A percentile compares a stretch with the other conserved stretches of the same genome.
Evolutionary conservation across 2,329 filamentous ascomycete species (phyloP).

Genomic region (Xylaria multiplex): DNA sequence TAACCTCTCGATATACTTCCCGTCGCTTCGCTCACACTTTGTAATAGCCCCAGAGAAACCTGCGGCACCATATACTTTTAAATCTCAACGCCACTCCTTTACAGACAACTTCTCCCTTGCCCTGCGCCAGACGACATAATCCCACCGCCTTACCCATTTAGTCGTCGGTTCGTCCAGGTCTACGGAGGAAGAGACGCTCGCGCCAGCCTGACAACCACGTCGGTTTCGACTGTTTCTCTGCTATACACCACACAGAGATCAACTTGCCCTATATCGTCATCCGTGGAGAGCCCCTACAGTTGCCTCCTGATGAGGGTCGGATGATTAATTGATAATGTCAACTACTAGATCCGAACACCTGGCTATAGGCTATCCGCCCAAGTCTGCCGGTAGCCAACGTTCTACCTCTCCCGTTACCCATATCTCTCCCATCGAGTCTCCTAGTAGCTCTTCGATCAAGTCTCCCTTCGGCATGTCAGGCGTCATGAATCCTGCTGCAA

Average conservation of each 20-base stretch:
- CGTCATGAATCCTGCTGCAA: slow-evolving; percentile 66
- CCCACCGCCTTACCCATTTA: slow-evolving; percentile 33
- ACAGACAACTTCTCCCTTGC: slow-evolving; percentile 31
- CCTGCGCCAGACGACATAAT: slow-evolving; percentile 45
- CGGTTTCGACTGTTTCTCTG: slow-evolving; percentile 41
- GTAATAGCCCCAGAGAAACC: slow-evolving; percentile 46
- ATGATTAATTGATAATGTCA: slow-evolving; percentile 91
- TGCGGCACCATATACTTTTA: slow-evolving; percentile 46
- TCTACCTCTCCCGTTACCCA: slow-evolving; percentile 81
- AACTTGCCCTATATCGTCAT: slow-evolving; percentile 45
- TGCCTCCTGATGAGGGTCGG: slow-evolving; percentile 58
- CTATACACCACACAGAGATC: slow-evolving; percentile 35
- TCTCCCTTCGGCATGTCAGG: slow-evolving; percentile 78
- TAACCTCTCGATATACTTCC: slow-evolving; percentile 30
- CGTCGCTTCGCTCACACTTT: slow-evolving; percentile 43
- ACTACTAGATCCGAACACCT: slow-evolving; percentile 86
- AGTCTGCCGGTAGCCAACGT: slow-evolving; percentile 73
- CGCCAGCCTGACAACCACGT: slow-evolving; percentile 42
- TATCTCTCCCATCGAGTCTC: slow-evolving; percentile 77
- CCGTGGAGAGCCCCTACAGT: slow-evolving; percentile 44
- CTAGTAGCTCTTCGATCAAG: slow-evolving; percentile 69
- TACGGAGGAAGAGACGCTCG: slow-evolving; percentile 35
- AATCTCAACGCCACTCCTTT: slow-evolving; percentile 42
- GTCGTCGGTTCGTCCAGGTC: slow-evolving; percentile 39
- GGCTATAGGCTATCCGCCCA: slow-evolving; percentile 82